Conservation (phyloP, 1,284 basidiomycete genomes). For the Cutaneotrichosporon sp. region DNA sequence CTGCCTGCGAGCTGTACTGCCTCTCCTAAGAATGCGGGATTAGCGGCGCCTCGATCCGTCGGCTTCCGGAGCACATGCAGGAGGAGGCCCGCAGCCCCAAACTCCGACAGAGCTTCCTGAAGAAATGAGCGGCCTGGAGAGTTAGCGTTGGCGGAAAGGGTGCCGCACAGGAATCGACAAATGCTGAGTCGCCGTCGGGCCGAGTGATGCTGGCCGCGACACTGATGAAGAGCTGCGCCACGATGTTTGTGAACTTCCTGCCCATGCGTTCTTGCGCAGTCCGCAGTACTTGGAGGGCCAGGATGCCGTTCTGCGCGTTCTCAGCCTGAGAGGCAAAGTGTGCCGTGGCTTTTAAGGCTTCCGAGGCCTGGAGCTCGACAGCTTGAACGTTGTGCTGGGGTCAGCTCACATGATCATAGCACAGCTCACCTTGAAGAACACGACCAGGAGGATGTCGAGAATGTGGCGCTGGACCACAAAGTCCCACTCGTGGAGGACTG, state of each 20-base stretch:
- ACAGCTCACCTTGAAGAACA: constrained; percentile 43
- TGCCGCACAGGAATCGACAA: constrained; percentile 20
- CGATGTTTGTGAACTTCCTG: constrained; percentile 30
- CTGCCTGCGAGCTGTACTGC: constrained; percentile 15
- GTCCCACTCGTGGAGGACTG: constrained; percentile 30
- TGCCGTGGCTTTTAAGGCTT: constrained; percentile 34
- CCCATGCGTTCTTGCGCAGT: constrained; percentile 33
- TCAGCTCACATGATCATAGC: constrained; percentile 4
- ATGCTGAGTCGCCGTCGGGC: constrained; percentile 10
- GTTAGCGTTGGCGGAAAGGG: neutral
- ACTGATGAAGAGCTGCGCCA: constrained; percentile 32
- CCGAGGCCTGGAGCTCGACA: constrained; percentile 37
- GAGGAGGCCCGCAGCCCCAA: constrained; percentile 39
- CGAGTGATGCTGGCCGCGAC: constrained; percentile 30
- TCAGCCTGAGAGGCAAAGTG: constrained; percentile 26
- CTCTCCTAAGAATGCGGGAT: constrained; percentile 5
- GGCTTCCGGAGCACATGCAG: constrained; percentile 32
- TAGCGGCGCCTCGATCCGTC: neutral
- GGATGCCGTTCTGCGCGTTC: constrained; percentile 36
- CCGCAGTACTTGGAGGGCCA: constrained; percentile 39
- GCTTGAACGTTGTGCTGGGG: constrained; percentile 35
- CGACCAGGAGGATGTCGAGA: constrained; percentile 41
- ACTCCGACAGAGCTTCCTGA: constrained; percentile 15
- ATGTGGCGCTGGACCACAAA: constrained; percentile 34
- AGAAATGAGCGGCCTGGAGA: constrained; percentile 10